A percentile compares a stretch with the other conserved stretches of the same genome.
Evolutionary conservation across 225 moss, liverwort and hornwort genomes (phyloP).

Genomic region (Sphagnum tenellum): DNA sequence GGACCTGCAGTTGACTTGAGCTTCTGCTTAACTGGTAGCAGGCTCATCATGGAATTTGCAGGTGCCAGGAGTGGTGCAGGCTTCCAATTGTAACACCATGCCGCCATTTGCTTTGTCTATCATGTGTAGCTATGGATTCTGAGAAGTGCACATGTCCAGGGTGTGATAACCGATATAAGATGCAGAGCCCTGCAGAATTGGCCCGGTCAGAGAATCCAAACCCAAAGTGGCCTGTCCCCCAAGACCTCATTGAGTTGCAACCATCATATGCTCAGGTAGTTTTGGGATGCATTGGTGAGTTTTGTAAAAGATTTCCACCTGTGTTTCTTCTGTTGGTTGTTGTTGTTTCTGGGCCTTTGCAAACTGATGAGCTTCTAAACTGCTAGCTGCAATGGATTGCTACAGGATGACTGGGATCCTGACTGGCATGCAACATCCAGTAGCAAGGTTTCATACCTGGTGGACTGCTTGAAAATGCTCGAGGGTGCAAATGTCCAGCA

Average conservation of each 20-base stretch:
- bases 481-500: slow-evolving; percentile 48
- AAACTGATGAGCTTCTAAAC: too few species aligned
- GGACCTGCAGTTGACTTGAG: not conserved
- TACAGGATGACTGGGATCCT: slow-evolving; percentile 89
- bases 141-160: slow-evolving; percentile 73
- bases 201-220: slow-evolving; percentile 91
- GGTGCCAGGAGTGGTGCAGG: slow-evolving; percentile 80
- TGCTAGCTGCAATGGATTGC: not conserved
- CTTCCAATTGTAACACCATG: slow-evolving; percentile 91
- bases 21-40: not conserved
- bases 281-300: not conserved
- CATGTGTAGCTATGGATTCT: slow-evolving; percentile 75
- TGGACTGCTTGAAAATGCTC: slow-evolving; percentile 60
- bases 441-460: slow-evolving; percentile 88
- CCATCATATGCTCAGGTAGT: slow-evolving; percentile 96
- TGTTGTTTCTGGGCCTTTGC: not conserved
- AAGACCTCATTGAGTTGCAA: slow-evolving; percentile 98
- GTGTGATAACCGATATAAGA: slow-evolving; percentile 70
- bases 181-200: slow-evolving; percentile 82
- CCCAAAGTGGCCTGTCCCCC: slow-evolving; percentile 98
- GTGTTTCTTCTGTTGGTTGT: not conserved
- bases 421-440: slow-evolving; percentile 96
- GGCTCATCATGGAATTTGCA: slow-evolving; percentile 18
- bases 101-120: slow-evolving; percentile 80
- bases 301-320: not conserved